Conservation (phyloP, 768 basidiomycete species). For the Boletus reticuloceps region DNA sequence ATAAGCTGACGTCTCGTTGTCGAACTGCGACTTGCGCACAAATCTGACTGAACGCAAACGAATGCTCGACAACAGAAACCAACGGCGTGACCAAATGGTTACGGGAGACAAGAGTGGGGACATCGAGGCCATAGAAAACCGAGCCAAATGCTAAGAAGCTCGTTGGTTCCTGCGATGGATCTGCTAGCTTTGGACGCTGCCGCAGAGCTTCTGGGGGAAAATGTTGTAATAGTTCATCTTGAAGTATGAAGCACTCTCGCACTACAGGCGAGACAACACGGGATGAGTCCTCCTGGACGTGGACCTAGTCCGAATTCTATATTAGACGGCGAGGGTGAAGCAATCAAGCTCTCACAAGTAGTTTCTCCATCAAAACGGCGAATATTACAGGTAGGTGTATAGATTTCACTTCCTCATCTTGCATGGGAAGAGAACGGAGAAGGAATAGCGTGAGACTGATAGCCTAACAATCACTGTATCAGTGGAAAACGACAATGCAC, state of each 20-base stretch:
- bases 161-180: slow-evolving; percentile 33
- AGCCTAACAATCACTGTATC: slow-evolving; percentile 41
- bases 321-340: neutral
- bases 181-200: slow-evolving; percentile 47
- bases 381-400: slow-evolving; percentile 83
- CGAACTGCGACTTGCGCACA: slow-evolving; percentile 41
- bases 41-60: slow-evolving; percentile 44
- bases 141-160: slow-evolving; percentile 57
- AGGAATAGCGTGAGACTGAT: slow-evolving; percentile 71
- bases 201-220: slow-evolving; percentile 49
- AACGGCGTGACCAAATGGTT: slow-evolving; percentile 44
- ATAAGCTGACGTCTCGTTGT: slow-evolving; percentile 29
- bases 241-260: slow-evolving; percentile 45
- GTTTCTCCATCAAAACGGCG: slow-evolving; percentile 58
- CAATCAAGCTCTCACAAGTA: slow-evolving; percentile 49
- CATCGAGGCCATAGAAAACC: slow-evolving; percentile 55
- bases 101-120: slow-evolving; percentile 28
- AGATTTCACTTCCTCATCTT: slow-evolving; percentile 84
- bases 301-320: slow-evolving; percentile 24
- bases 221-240: slow-evolving; percentile 52
- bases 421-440: slow-evolving; percentile 64
- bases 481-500: slow-evolving; percentile 1
- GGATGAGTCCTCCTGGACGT: slow-evolving; percentile 36
- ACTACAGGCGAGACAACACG: slow-evolving; percentile 37
- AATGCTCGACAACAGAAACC: slow-evolving; percentile 53